phyloP scores from a whole-genome alignment of 176 grass and related monocot species.

The Carex parvula region DNA sequence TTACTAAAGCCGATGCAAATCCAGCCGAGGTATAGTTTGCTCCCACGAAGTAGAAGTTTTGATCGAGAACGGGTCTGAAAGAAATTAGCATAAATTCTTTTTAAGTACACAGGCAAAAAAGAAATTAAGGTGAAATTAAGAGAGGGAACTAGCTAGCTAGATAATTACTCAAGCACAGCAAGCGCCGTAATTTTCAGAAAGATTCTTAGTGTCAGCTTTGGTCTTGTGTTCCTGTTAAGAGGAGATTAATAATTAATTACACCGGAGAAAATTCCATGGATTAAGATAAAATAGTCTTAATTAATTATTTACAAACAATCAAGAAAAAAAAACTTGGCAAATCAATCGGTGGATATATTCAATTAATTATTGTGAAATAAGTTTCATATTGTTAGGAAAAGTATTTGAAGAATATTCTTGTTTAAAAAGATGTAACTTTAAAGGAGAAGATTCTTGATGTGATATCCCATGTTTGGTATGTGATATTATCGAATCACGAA shows the following conservation, averaged over 20 bases:
- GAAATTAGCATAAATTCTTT: background rate
- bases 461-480: background rate
- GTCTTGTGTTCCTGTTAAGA: constrained; percentile 43
- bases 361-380: background rate
- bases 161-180: constrained; percentile 53
- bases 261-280: background rate
- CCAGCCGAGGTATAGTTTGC: constrained; percentile 54
- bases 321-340: background rate
- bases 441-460: constrained; percentile 16
- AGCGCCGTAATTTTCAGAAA: constrained; percentile 68
- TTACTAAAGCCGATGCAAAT: constrained; percentile 64
- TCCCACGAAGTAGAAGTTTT: constrained; percentile 83
- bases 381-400: background rate
- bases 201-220: constrained; percentile 53
- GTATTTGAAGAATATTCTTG: background rate
- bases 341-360: too few relatives aligned
- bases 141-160: constrained; percentile 26
- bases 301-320: background rate
- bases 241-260: constrained; percentile 2
- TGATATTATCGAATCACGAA: background rate
- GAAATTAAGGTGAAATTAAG: background rate
- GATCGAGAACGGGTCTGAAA: constrained; percentile 77
- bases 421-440: background rate
- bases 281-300: background rate
- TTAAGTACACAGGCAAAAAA: background rate